Conservation (phyloP, 2,329 filamentous ascomycete genomes). For the Fusarium agapanthi region DNA sequence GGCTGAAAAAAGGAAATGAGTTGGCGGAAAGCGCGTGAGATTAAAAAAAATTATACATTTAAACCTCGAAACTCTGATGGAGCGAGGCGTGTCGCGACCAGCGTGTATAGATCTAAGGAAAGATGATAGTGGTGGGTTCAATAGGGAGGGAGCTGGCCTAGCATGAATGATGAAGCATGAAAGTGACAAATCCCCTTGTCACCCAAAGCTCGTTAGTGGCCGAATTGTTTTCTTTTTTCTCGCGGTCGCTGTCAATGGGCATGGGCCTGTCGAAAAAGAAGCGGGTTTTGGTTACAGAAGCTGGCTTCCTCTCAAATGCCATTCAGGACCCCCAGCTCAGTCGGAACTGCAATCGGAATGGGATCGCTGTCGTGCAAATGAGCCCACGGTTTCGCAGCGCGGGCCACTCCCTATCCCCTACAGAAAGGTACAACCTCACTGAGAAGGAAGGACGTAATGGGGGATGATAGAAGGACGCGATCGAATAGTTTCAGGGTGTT, state of each 20-base stretch:
- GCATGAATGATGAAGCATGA: not conserved
- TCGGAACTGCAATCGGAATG: slow-evolving; percentile 7
- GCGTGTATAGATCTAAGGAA: slow-evolving; percentile 14
- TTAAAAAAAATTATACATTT: not conserved
- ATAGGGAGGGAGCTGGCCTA: slow-evolving; percentile 2
- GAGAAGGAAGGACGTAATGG: not conserved
- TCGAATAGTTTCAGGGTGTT: not conserved
- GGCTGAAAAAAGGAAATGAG: slow-evolving; percentile 25
- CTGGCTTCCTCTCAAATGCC: slow-evolving; percentile 16
- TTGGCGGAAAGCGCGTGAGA: slow-evolving; percentile 20
- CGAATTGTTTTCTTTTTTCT: slow-evolving; percentile 12
- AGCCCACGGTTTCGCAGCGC: slow-evolving; percentile 33
- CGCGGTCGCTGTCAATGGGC: slow-evolving; percentile 25
- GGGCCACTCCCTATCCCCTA: slow-evolving; percentile 27
- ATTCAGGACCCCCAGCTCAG: slow-evolving; percentile 31
- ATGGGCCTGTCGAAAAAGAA: slow-evolving; percentile 31
- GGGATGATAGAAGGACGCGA: not conserved
- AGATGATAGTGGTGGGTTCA: not conserved
- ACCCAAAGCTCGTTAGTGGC: slow-evolving; percentile 14
- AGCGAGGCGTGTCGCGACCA: slow-evolving; percentile 12
- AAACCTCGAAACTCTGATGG: not conserved
- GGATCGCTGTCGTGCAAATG: slow-evolving; percentile 31
- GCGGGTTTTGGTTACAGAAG: slow-evolving; percentile 19
- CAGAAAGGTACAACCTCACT: slow-evolving; percentile 17
- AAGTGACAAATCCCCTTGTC: slow-evolving; percentile 7